A percentile compares a stretch with the other conserved stretches of the same genome.
These are phyloP conservation scores for Prunus yedoensis DNA, from an alignment of 331 rosid species.

Conservation along the genomic window DNA sequence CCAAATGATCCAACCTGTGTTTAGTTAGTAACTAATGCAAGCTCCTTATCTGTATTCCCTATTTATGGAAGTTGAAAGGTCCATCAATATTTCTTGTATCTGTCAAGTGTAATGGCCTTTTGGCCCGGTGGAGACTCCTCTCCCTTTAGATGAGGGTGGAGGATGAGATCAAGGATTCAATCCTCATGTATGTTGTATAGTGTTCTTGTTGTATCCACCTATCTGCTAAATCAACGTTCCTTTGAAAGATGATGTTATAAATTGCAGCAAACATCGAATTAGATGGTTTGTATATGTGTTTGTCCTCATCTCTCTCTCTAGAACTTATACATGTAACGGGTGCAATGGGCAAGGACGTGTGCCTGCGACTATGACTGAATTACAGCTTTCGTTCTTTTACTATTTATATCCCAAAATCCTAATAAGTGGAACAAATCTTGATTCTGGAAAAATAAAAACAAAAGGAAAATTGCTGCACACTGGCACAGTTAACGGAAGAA, in stretches of 20 bases:
- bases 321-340: too few relatives aligned
- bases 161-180: neutral
- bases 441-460: neutral
- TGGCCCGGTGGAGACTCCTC: neutral
- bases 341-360: too few relatives aligned
- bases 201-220: neutral
- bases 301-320: too few relatives aligned
- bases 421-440: too few relatives aligned
- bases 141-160: neutral
- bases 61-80: neutral
- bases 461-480: neutral
- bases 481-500: neutral
- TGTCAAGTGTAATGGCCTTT: neutral
- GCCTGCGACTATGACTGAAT: too few relatives aligned
- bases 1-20: conserved; percentile 34
- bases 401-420: neutral
- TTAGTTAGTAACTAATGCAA: neutral
- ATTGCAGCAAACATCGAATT: neutral
- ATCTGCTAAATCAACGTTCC: neutral
- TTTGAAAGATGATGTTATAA: neutral
- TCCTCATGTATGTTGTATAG: neutral
- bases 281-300: too few relatives aligned
- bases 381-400: neutral
- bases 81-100: neutral
- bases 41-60: neutral